Conservation (phyloP, 805 yeast species). For the Wickerhamomyces queroliae region DNA sequence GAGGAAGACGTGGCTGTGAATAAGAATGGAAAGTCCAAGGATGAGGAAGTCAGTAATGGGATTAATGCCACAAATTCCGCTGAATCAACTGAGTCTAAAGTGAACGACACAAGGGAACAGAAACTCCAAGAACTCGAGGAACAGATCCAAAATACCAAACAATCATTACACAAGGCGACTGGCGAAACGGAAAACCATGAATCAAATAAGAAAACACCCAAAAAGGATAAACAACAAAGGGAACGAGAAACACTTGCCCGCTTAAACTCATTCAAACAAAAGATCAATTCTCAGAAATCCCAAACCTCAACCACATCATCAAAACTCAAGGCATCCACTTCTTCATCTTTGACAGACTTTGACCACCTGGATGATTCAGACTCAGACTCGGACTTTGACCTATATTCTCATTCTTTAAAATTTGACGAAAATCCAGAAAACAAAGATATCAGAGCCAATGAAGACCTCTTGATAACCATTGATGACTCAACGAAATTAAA, state of each 20-base stretch:
- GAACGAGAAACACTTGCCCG: constrained; percentile 23
- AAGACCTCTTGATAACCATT: constrained; percentile 15
- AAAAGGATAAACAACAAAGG: constrained; percentile 10
- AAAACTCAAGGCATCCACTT: too few relatives aligned
- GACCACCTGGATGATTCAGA: constrained; percentile 19
- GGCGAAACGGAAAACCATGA: not conserved
- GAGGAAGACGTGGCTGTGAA: not conserved
- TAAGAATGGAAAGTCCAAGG: not conserved
- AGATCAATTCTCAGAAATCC: constrained; percentile 10
- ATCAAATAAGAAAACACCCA: not conserved
- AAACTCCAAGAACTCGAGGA: not conserved
- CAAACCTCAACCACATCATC: not conserved
- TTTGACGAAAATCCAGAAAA: constrained; percentile 14
- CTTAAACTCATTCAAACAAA: constrained; percentile 22
- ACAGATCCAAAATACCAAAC: too few relatives aligned
- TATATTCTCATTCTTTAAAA: constrained; percentile 14
- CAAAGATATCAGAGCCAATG: constrained; percentile 9
- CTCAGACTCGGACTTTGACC: constrained; percentile 8
- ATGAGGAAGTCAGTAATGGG: not conserved
- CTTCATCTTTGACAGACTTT: too few relatives aligned
- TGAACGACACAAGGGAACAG: not conserved
- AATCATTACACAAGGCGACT: not conserved
- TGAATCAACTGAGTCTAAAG: not conserved
- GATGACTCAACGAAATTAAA: constrained; percentile 7
- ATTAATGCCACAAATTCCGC: too few relatives aligned